phyloP scores from a whole-genome alignment of 2,329 filamentous ascomycete species.

The Bipolaris victoriae region DNA sequence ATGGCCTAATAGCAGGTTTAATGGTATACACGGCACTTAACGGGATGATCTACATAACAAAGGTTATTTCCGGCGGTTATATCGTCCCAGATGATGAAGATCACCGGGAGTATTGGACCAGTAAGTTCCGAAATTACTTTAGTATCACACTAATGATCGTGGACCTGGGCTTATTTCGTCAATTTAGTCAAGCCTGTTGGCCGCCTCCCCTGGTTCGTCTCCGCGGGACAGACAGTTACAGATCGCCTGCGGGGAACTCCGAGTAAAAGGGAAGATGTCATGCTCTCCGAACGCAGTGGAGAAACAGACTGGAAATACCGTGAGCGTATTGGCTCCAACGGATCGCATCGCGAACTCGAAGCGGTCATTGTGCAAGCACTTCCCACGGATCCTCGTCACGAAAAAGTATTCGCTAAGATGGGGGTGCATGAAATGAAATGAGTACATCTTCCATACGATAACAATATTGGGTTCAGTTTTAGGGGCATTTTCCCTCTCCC shows the following conservation, averaged over 20 bases:
- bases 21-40: constrained; percentile 79
- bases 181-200: constrained; percentile 35
- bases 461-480: not conserved
- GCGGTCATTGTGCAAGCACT: constrained; percentile 32
- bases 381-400: constrained; percentile 32
- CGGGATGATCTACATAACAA: constrained; percentile 70
- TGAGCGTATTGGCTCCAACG: constrained; percentile 35
- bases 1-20: constrained; percentile 82
- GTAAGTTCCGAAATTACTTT: constrained; percentile 52
- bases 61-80: constrained; percentile 68
- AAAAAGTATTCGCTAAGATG: constrained; percentile 37
- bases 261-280: constrained; percentile 22
- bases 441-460: not conserved
- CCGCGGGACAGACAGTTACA: constrained; percentile 37
- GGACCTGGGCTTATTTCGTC: not conserved
- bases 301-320: constrained; percentile 33
- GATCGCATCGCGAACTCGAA: constrained; percentile 38
- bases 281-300: constrained; percentile 34
- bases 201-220: constrained; percentile 14
- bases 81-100: constrained; percentile 77
- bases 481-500: not conserved
- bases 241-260: constrained; percentile 25
- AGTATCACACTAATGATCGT: not conserved
- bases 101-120: constrained; percentile 80
- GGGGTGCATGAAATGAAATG: constrained; percentile 6